Evolutionary conservation across 495 filamentous ascomycete species (phyloP), one percentile per base, ranked within the genome.

Genomic region (Penicillium coprophilum): DNA sequence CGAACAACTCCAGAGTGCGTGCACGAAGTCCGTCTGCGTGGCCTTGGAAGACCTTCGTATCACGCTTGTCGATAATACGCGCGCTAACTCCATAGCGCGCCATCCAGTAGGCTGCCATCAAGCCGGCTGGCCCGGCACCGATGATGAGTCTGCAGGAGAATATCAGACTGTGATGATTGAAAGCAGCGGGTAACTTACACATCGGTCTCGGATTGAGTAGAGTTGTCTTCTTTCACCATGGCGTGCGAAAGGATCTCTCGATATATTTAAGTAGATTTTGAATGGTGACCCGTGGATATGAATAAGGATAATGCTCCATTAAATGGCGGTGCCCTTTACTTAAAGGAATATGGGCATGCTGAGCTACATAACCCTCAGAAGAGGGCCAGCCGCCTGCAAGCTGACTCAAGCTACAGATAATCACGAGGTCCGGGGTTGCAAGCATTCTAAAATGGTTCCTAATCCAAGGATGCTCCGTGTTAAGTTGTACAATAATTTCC

Each of bases 101-200:
- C 67, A 87, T 78, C 80, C 85, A 88, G 40, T 78, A 74, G 1
- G 86, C 83, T 24, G 79, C 77, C 79, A 86, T 86, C 9, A 88
- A 74, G 45, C 80, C 85, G 0, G 85, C 79, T 0, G 86, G 85
- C n/a, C 85, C 85, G n/a, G 85, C 84, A 9, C 86, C 86, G 21
- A 87, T 68, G 30, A 88, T 82, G 48, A 89, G 69, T 20, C 56
- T 71, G 43, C 10, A 8, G 31, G 4, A 38, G 6, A 0, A 2
- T 12, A 20, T 59, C 19, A 50, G 47, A 44, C 8, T 15, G 7
- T 28, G 32, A 6, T 13, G 0, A 13, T 2, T 17, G 2, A 2
- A 6, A 15, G 9, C 10, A 8, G 11, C 0, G 24, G 10, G 3
- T 3, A 20, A 24, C 55, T 59, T 62, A 64, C 62, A 64, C 62